Conservation (phyloP, 1,284 basidiomycete species). For the Cryptococcus hybrid region DNA sequence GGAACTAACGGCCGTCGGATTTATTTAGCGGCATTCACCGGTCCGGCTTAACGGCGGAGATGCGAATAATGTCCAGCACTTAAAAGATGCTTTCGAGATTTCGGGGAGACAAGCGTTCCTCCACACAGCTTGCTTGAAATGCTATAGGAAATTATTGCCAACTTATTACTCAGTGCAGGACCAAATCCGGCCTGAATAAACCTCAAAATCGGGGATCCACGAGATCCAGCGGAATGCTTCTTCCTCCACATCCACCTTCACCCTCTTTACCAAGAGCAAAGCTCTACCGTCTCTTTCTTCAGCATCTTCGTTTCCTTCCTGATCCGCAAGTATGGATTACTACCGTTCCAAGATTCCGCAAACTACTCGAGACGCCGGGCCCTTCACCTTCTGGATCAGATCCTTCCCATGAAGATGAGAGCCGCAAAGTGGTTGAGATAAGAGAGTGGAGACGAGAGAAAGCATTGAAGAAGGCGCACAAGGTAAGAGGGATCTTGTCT, state of each 20-base stretch:
- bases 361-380: conserved; percentile 4
- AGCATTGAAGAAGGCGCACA: conserved; percentile 13
- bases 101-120: too few species aligned
- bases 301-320: conserved; percentile 31
- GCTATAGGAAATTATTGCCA: too few species aligned
- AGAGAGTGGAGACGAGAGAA: conserved; percentile 5
- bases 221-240: too few species aligned
- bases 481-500: conserved; percentile 1
- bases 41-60: too few species aligned
- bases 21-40: too few species aligned
- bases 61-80: too few species aligned
- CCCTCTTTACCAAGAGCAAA: conserved; percentile 3
- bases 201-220: too few species aligned
- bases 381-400: neutral
- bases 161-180: too few species aligned
- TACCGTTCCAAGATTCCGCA: conserved; percentile 22
- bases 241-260: neutral
- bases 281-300: conserved; percentile 33
- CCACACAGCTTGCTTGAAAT: too few species aligned
- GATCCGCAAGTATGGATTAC: conserved; percentile 42
- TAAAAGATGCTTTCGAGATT: too few species aligned
- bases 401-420: conserved; percentile 2
- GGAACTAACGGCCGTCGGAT: neutral
- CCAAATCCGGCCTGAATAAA: too few species aligned
- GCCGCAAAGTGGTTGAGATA: neutral